Evolutionary conservation across 2,329 filamentous ascomycete genomes (phyloP), one percentile per base, ranked within the genome.

Genomic region (Xylariales sp.): DNA sequence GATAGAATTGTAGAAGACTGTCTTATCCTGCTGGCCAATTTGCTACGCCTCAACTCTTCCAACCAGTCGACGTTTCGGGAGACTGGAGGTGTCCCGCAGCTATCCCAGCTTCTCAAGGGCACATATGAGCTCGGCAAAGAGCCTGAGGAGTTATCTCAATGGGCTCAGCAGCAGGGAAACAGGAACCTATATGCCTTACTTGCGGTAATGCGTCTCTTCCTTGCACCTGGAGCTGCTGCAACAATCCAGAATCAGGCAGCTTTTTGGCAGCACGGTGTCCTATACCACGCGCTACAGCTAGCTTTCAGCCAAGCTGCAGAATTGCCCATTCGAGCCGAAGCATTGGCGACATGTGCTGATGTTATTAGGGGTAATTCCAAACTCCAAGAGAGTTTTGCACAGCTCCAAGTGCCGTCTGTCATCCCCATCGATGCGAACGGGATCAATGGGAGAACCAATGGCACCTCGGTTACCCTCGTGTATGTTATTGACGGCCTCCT

Each of bases 61-160:
- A 98, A 98, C 54, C 93, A 98, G 61, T 88, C 88, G 10, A 81
- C 91, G 40, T 97, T 98, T 60, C 78, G 91, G 40, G 93, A 98
- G 59, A 91, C 87, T 30, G 89, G 88, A 1, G 90, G 84, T 54
- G 80, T 95, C 12, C 73, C 76, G 16, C 83, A 81, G 49, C 69
- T 96, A 33, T 75, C 82, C 13, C 74, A 75, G 25, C 69, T 97
- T 23, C 69, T 95, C 15, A 72, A 76, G 52, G 71, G 76, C 46
- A 70, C 75, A 37, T 67, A 75, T 43, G 64, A 74, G 48, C 69
- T 73, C 40, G 65, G 70, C 40, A 70, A 72, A 27, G 65, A 72
- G 14, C 71, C 72, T 17, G 70, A 73, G 33, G 78, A 82, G 44
- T 70, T 86, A 39, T 83, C 83, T 11, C 72, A 77, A 17, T 95